These are phyloP conservation scores for Macrophomina phaseolina DNA, from an alignment of 2,329 filamentous ascomycete species.

Conservation along the genomic window DNA sequence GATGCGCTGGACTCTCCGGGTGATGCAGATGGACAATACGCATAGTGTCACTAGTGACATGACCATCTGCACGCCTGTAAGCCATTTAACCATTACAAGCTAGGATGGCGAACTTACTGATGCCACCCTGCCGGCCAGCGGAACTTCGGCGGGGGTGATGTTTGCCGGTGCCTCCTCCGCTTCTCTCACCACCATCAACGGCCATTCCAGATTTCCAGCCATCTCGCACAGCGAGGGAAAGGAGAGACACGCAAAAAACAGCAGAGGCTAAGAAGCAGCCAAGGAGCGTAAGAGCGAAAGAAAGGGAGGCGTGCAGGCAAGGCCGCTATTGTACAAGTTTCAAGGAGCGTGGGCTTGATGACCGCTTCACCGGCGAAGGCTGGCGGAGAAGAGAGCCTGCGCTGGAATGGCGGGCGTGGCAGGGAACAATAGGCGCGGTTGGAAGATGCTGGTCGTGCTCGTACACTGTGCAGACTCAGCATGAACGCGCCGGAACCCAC, in stretches of 20 bases:
- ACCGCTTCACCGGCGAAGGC: not conserved
- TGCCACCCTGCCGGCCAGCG: slow-evolving; percentile 33
- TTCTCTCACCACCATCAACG: not conserved
- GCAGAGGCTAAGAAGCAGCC: not conserved
- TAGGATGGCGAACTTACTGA: slow-evolving; percentile 33
- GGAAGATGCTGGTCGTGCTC: not conserved
- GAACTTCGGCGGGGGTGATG: slow-evolving; percentile 32
- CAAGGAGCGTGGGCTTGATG: not conserved
- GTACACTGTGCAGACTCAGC: not conserved
- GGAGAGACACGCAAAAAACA: not conserved
- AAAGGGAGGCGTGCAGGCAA: not conserved
- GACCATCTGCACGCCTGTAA: not conserved
- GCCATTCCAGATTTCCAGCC: slow-evolving; percentile 1
- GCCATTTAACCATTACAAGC: not conserved
- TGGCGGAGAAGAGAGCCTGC: not conserved
- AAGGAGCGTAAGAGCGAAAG: not conserved
- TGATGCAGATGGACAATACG: slow-evolving; percentile 30
- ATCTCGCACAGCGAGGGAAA: not conserved
- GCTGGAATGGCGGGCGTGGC: not conserved
- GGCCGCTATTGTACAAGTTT: not conserved
- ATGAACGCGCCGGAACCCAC: slow-evolving; percentile 1
- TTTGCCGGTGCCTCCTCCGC: not conserved
- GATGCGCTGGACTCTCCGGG: slow-evolving; percentile 36
- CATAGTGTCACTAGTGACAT: slow-evolving; percentile 15
- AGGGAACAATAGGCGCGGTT: not conserved